Conservation (phyloP, 306 rosid genomes). For the Abrus precatorius region DNA sequence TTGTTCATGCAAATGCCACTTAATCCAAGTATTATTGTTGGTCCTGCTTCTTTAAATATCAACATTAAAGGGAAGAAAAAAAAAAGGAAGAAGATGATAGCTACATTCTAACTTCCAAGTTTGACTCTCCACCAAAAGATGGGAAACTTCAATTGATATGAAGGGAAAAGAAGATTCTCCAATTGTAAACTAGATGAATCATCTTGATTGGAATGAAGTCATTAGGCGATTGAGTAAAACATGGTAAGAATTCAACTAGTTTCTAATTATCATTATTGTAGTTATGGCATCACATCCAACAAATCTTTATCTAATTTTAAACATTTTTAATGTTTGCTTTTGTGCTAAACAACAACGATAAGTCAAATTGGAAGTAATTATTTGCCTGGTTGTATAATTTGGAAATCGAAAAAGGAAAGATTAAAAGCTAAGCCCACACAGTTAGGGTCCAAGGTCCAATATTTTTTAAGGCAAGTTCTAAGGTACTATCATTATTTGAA, state of each 20-base stretch:
- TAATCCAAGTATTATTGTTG: constrained; percentile 17
- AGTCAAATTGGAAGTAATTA: constrained; percentile 34
- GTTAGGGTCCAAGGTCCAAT: background rate
- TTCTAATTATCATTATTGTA: constrained; percentile 46
- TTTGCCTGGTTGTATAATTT: constrained; percentile 5
- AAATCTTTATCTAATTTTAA: background rate
- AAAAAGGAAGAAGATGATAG: constrained; percentile 50
- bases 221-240: constrained; percentile 36
- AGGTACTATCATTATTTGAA: too few species aligned
- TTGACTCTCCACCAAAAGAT: constrained; percentile 53
- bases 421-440: background rate
- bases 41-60: constrained; percentile 49
- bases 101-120: constrained; percentile 60
- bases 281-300: constrained; percentile 51
- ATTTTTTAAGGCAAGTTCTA: too few species aligned
- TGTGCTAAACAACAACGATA: constrained; percentile 29
- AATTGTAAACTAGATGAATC: constrained; percentile 24
- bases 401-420: background rate
- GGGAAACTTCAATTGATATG: constrained; percentile 41
- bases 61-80: constrained; percentile 26
- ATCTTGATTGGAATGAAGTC: constrained; percentile 42
- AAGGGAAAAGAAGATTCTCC: constrained; percentile 54
- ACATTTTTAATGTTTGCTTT: background rate
- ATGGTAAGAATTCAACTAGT: constrained; percentile 36
- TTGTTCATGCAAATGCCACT: constrained; percentile 41